These are phyloP conservation scores for Millerago galiae DNA, from an alignment of 805 yeast species.

Conservation along the genomic window DNA sequence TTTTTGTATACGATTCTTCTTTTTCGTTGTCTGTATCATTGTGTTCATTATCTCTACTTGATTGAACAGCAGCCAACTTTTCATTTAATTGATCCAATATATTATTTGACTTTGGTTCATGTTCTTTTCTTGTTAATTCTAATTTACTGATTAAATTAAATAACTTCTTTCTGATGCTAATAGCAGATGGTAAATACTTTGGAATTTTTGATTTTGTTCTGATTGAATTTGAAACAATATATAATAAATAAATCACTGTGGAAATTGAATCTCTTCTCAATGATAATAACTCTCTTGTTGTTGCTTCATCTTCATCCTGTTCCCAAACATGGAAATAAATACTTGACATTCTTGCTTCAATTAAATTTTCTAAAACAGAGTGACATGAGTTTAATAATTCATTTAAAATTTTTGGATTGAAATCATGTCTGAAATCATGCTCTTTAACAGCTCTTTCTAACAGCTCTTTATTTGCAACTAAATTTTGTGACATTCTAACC, in stretches of 20 bases:
- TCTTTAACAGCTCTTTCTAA: constrained; percentile 31
- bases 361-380: constrained; percentile 32
- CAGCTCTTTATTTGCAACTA: constrained; percentile 33
- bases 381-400: constrained; percentile 33
- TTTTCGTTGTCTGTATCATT: constrained; percentile 6
- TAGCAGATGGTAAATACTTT: constrained; percentile 37
- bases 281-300: constrained; percentile 33
- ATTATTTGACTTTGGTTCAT: not conserved
- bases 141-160: constrained; percentile 33
- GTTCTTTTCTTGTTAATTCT: constrained; percentile 15
- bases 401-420: constrained; percentile 29
- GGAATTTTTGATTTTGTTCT: constrained; percentile 33
- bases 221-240: constrained; percentile 37
- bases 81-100: constrained; percentile 9
- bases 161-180: constrained; percentile 35
- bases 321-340: constrained; percentile 41
- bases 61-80: constrained; percentile 9
- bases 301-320: constrained; percentile 31
- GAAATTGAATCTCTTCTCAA: constrained; percentile 43
- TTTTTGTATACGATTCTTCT: constrained; percentile 17
- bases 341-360: constrained; percentile 46
- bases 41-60: not conserved
- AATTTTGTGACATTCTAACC: constrained; percentile 39
- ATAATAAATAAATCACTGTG: constrained; percentile 37
- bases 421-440: constrained; percentile 29